These are phyloP conservation scores for Lactarius indigo DNA, from an alignment of 768 basidiomycete species.

Conservation along the genomic window DNA sequence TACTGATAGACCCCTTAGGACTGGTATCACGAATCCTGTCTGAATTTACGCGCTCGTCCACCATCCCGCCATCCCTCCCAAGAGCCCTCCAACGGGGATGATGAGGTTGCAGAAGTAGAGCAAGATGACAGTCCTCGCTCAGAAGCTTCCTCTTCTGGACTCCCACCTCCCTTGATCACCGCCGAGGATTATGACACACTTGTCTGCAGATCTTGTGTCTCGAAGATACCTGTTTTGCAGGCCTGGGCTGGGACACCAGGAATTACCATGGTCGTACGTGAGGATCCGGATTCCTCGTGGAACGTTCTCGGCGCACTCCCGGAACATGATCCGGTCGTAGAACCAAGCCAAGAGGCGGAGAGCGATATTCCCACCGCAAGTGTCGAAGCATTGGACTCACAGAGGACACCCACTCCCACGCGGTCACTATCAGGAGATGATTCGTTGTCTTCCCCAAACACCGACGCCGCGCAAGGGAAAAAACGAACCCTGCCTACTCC, in stretches of 20 bases:
- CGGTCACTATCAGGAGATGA: background rate
- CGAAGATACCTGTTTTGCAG: conserved; percentile 46
- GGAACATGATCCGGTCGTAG: conserved; percentile 26
- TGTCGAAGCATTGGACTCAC: background rate
- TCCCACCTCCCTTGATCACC: conserved; percentile 65
- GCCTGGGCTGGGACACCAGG: conserved; percentile 68
- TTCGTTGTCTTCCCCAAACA: background rate
- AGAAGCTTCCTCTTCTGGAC: conserved; percentile 57
- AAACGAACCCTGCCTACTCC: conserved; percentile 45
- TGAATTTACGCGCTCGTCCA: conserved; percentile 71
- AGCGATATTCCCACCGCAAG: background rate
- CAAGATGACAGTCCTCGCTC: conserved; percentile 52
- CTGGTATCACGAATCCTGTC: conserved; percentile 90
- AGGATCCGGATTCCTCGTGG: conserved; percentile 48
- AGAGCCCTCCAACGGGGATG: background rate
- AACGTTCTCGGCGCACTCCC: conserved; percentile 37
- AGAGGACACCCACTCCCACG: background rate
- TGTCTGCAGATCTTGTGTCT: conserved; percentile 69
- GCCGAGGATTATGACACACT: conserved; percentile 72
- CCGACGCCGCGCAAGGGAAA: conserved; percentile 21
- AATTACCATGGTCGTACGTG: conserved; percentile 62
- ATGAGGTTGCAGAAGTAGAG: conserved; percentile 9
- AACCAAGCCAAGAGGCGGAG: conserved; percentile 11
- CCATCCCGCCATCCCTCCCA: conserved; percentile 42
- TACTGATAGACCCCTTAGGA: conserved; percentile 46